Percentiles rank a stretch among this genome's conserved stretches.
phyloP scores from a whole-genome alignment of 257 asterid genomes.

The Fraxinus americana region DNA sequence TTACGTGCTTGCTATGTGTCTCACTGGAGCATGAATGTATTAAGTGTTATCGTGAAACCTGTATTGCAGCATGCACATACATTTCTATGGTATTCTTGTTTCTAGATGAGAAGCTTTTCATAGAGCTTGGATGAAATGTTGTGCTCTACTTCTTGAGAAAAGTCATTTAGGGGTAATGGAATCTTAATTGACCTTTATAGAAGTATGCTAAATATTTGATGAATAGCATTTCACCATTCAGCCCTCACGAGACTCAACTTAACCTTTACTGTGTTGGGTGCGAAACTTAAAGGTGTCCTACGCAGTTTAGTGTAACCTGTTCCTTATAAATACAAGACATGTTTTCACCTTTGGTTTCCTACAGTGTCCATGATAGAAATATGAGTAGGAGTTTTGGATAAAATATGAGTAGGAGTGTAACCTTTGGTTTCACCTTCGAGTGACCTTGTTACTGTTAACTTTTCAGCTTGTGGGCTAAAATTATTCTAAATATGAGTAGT shows the following conservation, averaged over 20 bases:
- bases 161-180: neutral
- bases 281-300: neutral
- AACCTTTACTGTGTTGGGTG: neutral
- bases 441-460: neutral
- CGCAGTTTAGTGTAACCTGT: neutral
- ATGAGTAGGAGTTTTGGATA: no score
- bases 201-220: neutral
- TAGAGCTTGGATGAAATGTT: neutral
- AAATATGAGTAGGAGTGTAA: no score
- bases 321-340: neutral
- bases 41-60: neutral
- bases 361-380: neutral
- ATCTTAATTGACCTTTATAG: neutral
- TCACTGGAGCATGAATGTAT: neutral
- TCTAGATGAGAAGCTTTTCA: neutral
- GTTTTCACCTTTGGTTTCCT: neutral
- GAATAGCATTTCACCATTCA: neutral
- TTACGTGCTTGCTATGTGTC: neutral
- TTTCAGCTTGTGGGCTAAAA: neutral
- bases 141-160: neutral
- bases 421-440: neutral
- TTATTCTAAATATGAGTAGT: neutral
- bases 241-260: neutral
- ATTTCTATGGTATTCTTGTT: neutral
- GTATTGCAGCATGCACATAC: neutral